Conservation (phyloP, 116 monocot species). For the Cymodocea nodosa region DNA sequence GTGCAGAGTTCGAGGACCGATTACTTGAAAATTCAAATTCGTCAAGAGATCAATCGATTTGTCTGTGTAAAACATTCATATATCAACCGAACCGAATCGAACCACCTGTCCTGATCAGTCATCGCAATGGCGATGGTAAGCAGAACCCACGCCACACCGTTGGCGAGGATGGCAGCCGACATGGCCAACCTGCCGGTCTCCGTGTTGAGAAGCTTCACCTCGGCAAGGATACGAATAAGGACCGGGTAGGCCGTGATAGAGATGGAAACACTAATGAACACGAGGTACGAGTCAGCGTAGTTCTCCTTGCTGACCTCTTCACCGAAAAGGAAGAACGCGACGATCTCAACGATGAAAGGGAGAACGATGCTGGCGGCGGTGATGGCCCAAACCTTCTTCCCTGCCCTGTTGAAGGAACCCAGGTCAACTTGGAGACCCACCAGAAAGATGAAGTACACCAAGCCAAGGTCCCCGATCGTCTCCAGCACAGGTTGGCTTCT, state of each 20-base stretch:
- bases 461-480: conserved; percentile 12
- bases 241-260: conserved; percentile 36
- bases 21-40: no score
- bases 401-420: not conserved
- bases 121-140: conserved; percentile 28
- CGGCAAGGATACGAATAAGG: conserved; percentile 30
- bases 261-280: conserved; percentile 28
- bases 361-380: conserved; percentile 2
- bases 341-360: conserved; percentile 11
- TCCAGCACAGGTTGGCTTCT: conserved; percentile 7
- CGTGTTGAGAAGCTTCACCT: conserved; percentile 38
- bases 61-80: not conserved
- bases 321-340: conserved; percentile 5
- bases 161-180: conserved; percentile 36
- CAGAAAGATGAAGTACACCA: conserved; percentile 24
- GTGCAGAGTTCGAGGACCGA: no score
- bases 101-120: conserved; percentile 34
- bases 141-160: conserved; percentile 32
- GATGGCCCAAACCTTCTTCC: conserved; percentile 2
- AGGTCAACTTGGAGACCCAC: conserved; percentile 15
- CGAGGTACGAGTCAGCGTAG: conserved; percentile 9
- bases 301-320: conserved; percentile 9
- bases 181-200: conserved; percentile 14
- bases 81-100: conserved; percentile 33
- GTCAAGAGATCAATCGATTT: no score